Percentiles rank a stretch among this genome's conserved stretches.
Conservation (phyloP, 257 asterid genomes). For the Solanum medicagineum region DNA sequence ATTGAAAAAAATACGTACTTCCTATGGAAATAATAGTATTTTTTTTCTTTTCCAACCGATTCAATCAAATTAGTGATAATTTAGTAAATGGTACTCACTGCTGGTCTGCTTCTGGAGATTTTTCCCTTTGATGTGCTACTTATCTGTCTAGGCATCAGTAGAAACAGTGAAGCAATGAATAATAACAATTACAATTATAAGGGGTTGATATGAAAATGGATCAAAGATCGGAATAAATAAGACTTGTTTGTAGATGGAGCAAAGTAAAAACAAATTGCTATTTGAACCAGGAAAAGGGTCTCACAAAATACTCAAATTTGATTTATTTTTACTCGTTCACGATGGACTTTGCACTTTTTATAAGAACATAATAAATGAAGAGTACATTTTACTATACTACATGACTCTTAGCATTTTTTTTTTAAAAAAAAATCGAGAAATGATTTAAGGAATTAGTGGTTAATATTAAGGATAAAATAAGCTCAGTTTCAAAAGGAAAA, state of each 20-base stretch:
- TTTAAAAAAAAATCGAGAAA: too few species aligned
- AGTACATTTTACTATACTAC: neutral
- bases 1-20: too few species aligned
- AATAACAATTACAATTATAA: neutral
- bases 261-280: neutral
- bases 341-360: neutral
- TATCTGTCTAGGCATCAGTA: constrained; percentile 1
- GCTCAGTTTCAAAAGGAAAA: too few species aligned
- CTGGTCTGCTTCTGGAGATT: constrained; percentile 40
- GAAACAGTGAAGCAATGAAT: neutral
- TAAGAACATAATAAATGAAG: neutral
- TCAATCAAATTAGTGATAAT: neutral
- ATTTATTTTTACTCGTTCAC: neutral
- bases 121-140: constrained; percentile 4
- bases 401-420: too few species aligned
- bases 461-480: too few species aligned
- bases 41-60: neutral
- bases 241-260: neutral
- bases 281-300: neutral
- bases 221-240: neutral
- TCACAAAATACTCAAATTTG: neutral
- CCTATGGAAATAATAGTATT: neutral
- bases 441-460: too few species aligned
- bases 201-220: neutral
- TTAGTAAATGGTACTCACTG: constrained; percentile 15